These are phyloP conservation scores for Naganishia sp. DNA, from an alignment of 1,284 basidiomycete genomes.

Conservation along the genomic window DNA sequence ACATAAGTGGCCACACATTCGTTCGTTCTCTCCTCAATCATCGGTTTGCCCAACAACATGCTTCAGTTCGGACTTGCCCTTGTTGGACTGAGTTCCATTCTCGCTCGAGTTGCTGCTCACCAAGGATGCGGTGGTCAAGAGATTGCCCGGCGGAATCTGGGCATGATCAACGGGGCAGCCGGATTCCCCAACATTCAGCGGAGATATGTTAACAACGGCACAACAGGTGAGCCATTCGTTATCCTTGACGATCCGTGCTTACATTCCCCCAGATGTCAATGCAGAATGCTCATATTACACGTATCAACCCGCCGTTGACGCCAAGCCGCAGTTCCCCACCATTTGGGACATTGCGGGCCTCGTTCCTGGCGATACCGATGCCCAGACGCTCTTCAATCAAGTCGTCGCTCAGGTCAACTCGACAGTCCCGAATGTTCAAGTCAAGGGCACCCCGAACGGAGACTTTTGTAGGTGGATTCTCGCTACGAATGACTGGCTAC, in stretches of 20 bases:
- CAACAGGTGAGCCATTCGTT: constrained; percentile 12
- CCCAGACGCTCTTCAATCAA: constrained; percentile 43
- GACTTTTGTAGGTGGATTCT: constrained; percentile 36
- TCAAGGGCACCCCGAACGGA: constrained; percentile 45
- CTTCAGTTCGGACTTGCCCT: neutral
- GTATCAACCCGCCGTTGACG: constrained; percentile 41
- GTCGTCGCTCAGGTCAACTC: constrained; percentile 49
- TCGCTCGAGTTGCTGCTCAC: constrained; percentile 32
- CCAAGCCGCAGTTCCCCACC: constrained; percentile 45
- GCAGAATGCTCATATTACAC: constrained; percentile 46
- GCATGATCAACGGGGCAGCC: constrained; percentile 31
- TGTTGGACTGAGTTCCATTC: neutral
- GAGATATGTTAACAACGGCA: constrained; percentile 1
- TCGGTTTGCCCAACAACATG: too few relatives aligned
- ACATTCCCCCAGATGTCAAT: constrained; percentile 31
- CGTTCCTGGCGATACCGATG: constrained; percentile 51
- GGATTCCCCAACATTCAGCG: constrained; percentile 7
- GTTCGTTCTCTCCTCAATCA: too few relatives aligned
- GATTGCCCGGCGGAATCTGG: constrained; percentile 42
- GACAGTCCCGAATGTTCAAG: constrained; percentile 44
- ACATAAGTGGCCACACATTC: too few relatives aligned
- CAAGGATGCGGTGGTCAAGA: constrained; percentile 47
- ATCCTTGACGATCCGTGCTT: too few relatives aligned
- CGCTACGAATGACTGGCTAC: neutral
- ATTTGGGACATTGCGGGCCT: constrained; percentile 53